These are phyloP conservation scores for Triangularia verruculosa DNA, from an alignment of 2,329 filamentous ascomycete genomes.

Conservation along the genomic window DNA sequence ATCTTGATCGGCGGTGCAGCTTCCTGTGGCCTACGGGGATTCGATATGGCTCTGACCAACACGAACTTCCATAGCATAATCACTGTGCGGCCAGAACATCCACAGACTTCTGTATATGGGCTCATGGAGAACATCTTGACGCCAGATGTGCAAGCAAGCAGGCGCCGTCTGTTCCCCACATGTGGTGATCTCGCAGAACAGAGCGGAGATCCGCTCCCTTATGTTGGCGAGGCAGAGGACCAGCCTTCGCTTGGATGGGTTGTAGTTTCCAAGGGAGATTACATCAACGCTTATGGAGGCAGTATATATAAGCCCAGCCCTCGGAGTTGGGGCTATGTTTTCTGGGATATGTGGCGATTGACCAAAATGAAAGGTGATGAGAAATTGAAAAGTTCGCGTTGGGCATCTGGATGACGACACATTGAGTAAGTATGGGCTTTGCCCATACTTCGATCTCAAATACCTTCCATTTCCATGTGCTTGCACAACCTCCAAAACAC, in stretches of 20 bases:
- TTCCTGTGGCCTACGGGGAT: background rate
- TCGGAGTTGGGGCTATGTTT: background rate
- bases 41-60: background rate
- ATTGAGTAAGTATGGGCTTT: background rate
- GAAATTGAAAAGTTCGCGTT: background rate
- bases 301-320: background rate
- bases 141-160: background rate
- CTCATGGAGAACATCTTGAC: background rate
- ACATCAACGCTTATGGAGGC: background rate
- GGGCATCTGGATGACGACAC: background rate
- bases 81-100: background rate
- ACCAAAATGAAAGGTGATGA: background rate
- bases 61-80: background rate
- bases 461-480: background rate
- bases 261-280: background rate
- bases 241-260: background rate
- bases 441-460: background rate
- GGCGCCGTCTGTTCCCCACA: background rate
- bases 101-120: background rate
- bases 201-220: background rate
- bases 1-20: background rate
- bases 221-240: background rate
- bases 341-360: background rate
- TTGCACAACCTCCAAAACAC: no score
- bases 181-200: background rate